These are phyloP conservation scores for Podila epigama DNA, from an alignment of 192 early-diverging fungal genomes.

Conservation along the genomic window DNA sequence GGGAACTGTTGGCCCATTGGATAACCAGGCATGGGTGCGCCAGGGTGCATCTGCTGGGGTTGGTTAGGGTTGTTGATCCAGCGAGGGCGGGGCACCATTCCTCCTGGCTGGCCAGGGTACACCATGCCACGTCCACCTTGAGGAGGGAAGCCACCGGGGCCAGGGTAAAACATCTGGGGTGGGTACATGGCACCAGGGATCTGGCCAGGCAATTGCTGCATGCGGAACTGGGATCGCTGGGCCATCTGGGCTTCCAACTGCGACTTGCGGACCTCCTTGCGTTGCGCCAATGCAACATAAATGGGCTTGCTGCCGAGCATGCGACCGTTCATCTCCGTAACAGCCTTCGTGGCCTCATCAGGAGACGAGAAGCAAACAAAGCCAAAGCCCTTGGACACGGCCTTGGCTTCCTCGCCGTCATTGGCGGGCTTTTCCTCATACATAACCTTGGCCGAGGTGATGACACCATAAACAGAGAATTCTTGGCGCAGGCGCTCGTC, in stretches of 20 bases:
- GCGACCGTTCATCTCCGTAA: conserved; percentile 97
- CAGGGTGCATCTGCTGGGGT: conserved; percentile 43
- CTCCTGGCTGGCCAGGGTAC: conserved; percentile 41
- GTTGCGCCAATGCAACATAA: conserved; percentile 98
- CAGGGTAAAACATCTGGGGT: conserved; percentile 46
- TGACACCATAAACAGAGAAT: conserved; percentile 93
- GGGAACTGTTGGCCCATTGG: conserved; percentile 40
- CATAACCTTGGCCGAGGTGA: conserved; percentile 98
- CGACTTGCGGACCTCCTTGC: conserved; percentile 93
- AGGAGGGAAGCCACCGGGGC: conserved; percentile 43
- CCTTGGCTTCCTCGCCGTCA: conserved; percentile 46
- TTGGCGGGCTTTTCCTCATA: conserved; percentile 70
- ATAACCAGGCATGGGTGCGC: conserved; percentile 37
- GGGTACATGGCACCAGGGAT: conserved; percentile 50
- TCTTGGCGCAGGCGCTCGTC: conserved; percentile 95
- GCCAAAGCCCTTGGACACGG: conserved; percentile 89
- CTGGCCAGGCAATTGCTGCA: conserved; percentile 68
- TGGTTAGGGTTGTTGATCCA: conserved; percentile 39
- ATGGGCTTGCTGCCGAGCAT: conserved; percentile 94
- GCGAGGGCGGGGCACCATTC: conserved; percentile 47
- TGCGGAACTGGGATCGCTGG: conserved; percentile 84
- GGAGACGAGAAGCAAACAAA: conserved; percentile 98
- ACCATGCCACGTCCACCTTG: conserved; percentile 47
- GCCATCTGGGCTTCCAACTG: conserved; percentile 95
- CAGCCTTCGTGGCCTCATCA: conserved; percentile 97